Evolutionary conservation across 345 rosid genomes (phyloP).

Genomic region (Barbarea vulgaris): DNA sequence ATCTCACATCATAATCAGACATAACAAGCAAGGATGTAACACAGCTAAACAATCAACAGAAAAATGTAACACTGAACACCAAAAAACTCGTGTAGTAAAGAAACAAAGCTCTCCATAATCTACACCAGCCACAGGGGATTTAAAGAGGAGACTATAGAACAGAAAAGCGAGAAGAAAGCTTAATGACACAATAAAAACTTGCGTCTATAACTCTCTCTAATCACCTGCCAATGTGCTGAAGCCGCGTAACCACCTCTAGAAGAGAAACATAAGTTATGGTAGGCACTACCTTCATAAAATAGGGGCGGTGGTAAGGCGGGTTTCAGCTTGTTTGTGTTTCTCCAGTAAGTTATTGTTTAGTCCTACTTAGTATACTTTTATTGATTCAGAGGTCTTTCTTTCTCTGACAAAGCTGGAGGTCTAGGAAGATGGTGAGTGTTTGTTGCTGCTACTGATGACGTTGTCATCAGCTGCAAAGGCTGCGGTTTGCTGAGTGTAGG

Average conservation of each 20-base stretch:
- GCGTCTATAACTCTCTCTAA: constrained; percentile 18
- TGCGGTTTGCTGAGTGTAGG: constrained; percentile 31
- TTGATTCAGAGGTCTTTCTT: constrained; percentile 33
- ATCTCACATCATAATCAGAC: constrained; percentile 13
- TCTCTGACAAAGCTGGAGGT: constrained; percentile 44
- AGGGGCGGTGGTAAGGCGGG: constrained; percentile 6
- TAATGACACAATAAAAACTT: constrained; percentile 28
- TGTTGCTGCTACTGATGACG: constrained; percentile 39
- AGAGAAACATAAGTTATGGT: constrained; percentile 24
- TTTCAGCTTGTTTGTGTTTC: constrained; percentile 22
- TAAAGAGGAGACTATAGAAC: constrained; percentile 26
- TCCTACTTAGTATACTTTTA: constrained; percentile 21
- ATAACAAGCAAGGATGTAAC: constrained; percentile 13
- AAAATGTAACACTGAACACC: background rate
- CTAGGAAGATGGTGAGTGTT: constrained; percentile 45
- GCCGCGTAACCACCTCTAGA: background rate
- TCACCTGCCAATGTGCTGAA: constrained; percentile 25
- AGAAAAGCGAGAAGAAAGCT: constrained; percentile 22
- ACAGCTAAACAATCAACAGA: constrained; percentile 23
- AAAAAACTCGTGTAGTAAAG: constrained; percentile 11
- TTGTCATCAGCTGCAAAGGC: constrained; percentile 38
- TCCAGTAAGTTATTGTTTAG: constrained; percentile 27
- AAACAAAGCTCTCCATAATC: constrained; percentile 32
- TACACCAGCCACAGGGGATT: constrained; percentile 29
- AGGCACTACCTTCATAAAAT: constrained; percentile 21